Conservation (phyloP, 1,284 basidiomycete genomes). For the Mycosarcoma mackinlayi region DNA sequence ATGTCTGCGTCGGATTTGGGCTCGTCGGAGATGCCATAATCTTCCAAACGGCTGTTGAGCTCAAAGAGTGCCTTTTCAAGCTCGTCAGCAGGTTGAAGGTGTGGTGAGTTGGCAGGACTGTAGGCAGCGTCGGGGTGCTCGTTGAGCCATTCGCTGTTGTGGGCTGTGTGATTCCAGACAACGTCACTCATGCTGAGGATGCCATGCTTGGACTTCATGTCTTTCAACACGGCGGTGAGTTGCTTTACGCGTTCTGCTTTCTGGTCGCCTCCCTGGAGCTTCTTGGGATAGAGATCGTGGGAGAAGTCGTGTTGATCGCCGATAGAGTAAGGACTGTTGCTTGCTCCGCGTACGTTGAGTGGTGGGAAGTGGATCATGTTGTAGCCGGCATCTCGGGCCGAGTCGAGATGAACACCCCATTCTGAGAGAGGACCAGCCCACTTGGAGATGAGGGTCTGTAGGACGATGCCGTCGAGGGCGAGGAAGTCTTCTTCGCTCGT, state of each 20-base stretch:
- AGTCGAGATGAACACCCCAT: constrained; percentile 59
- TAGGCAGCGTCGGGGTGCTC: constrained; percentile 63
- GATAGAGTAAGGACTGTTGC: constrained; percentile 63
- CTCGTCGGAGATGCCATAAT: constrained; percentile 48
- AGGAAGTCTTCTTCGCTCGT: constrained; percentile 32
- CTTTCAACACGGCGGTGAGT: constrained; percentile 30
- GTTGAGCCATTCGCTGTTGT: constrained; percentile 61
- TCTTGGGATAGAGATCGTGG: constrained; percentile 54
- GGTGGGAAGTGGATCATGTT: constrained; percentile 65
- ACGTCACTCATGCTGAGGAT: constrained; percentile 63
- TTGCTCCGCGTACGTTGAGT: constrained; percentile 57
- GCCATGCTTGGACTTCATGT: constrained; percentile 57
- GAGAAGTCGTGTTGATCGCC: constrained; percentile 60
- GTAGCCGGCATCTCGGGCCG: constrained; percentile 59
- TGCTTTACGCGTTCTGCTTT: constrained; percentile 45
- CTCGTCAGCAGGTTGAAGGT: constrained; percentile 62
- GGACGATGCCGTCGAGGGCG: constrained; percentile 56
- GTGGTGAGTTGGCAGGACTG: constrained; percentile 61
- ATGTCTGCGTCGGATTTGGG: constrained; percentile 50
- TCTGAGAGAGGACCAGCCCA: constrained; percentile 62
- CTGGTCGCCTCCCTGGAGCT: constrained; percentile 22
- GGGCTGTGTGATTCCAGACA: constrained; percentile 62
- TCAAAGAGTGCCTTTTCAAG: constrained; percentile 55
- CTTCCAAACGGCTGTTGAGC: constrained; percentile 38
- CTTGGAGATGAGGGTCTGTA: constrained; percentile 62